Percentiles rank a stretch among this genome's conserved stretches.
phyloP scores from a whole-genome alignment of 208 protist species.

The Herpetomonas muscarum region DNA sequence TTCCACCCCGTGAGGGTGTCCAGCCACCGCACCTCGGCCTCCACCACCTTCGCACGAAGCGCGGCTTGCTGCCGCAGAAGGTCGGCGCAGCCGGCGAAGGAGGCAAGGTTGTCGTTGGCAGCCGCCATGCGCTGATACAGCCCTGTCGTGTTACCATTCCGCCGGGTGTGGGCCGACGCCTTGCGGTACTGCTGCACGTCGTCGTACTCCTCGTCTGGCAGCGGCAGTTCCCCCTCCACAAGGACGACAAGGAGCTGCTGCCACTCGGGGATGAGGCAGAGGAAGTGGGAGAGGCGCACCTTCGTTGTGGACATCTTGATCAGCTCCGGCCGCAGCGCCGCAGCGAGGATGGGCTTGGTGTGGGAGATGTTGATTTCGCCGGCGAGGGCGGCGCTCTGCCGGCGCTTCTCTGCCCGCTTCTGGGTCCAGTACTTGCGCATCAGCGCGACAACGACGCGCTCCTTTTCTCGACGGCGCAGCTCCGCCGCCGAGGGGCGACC shows the following conservation, averaged over 20 bases:
- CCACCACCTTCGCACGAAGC: constrained; percentile 30
- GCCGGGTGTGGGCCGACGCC: constrained; percentile 36
- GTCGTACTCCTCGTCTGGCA: constrained; percentile 78
- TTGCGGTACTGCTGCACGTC: constrained; percentile 73
- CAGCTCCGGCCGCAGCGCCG: constrained; percentile 57
- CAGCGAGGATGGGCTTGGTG: constrained; percentile 35
- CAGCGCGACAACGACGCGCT: constrained; percentile 21
- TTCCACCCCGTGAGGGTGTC: background rate
- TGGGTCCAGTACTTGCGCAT: constrained; percentile 65
- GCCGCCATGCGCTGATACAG: constrained; percentile 48
- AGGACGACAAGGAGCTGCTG: constrained; percentile 52
- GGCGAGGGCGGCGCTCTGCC: constrained; percentile 26
- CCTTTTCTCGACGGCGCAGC: constrained; percentile 28
- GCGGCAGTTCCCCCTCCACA: constrained; percentile 65
- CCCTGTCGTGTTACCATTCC: constrained; percentile 45
- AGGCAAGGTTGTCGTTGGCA: constrained; percentile 27
- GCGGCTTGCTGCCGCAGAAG: constrained; percentile 25
- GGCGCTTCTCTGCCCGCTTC: constrained; percentile 30
- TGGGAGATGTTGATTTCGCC: constrained; percentile 37
- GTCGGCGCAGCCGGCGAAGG: constrained; percentile 28
- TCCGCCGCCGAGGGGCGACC: constrained; percentile 39
- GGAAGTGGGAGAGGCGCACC: constrained; percentile 61
- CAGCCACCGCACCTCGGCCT: constrained; percentile 18
- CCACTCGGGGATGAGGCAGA: constrained; percentile 78
- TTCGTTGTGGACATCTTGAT: constrained; percentile 57